phyloP scores from a whole-genome alignment of 768 basidiomycete species.

The Trametes punicea region DNA sequence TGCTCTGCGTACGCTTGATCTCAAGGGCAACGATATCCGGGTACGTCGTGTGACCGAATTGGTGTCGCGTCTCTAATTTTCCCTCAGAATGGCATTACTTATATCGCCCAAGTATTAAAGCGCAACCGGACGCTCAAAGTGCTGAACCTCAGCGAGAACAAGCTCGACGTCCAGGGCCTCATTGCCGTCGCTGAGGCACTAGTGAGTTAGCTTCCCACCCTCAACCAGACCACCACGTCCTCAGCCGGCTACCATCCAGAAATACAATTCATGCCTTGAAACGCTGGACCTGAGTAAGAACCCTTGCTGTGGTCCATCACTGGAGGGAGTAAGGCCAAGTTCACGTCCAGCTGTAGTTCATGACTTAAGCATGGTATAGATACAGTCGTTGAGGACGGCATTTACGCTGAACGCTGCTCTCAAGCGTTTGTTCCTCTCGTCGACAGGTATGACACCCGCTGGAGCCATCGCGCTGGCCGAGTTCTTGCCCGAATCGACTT shows the following conservation, averaged over 20 bases:
- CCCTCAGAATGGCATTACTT: conserved; percentile 67
- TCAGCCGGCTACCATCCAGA: conserved; percentile 41
- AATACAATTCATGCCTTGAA: conserved; percentile 92
- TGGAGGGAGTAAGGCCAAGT: conserved; percentile 74
- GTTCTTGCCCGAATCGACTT: conserved; percentile 87
- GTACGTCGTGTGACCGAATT: conserved; percentile 43
- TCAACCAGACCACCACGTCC: neutral
- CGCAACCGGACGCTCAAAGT: conserved; percentile 94
- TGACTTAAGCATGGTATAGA: conserved; percentile 37
- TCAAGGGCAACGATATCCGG: conserved; percentile 88
- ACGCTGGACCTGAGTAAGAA: conserved; percentile 93
- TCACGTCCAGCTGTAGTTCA: neutral
- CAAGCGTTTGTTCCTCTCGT: conserved; percentile 88
- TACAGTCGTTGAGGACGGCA: conserved; percentile 85
- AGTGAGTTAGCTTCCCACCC: conserved; percentile 43
- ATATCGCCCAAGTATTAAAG: conserved; percentile 93
- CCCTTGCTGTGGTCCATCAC: conserved; percentile 83
- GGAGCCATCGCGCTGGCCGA: conserved; percentile 96
- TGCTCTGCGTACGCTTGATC: conserved; percentile 81
- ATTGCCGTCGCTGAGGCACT: conserved; percentile 84
- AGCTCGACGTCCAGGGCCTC: conserved; percentile 79
- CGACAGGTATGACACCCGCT: conserved; percentile 71
- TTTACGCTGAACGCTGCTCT: conserved; percentile 91
- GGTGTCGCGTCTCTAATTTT: neutral
- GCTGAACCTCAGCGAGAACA: conserved; percentile 92